These are phyloP conservation scores for Triangularia verruculosa DNA, from an alignment of 2,329 filamentous ascomycete genomes.

Conservation along the genomic window DNA sequence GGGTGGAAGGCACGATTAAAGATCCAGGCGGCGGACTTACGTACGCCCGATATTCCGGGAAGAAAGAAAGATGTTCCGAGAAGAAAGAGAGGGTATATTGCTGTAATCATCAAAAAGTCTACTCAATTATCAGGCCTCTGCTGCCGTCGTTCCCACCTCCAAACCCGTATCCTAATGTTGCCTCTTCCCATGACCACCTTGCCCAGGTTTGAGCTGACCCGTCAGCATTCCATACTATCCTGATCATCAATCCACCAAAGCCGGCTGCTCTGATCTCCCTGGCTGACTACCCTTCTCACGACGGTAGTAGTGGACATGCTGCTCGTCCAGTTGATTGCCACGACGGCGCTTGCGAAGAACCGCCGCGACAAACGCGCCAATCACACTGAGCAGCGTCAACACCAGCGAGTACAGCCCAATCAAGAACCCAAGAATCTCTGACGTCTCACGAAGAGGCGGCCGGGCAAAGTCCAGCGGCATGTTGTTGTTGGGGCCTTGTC, in stretches of 20 bases:
- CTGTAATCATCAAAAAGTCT: not conserved
- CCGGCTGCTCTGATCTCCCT: slow-evolving; percentile 2
- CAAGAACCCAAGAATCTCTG: slow-evolving; percentile 25
- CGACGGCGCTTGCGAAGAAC: slow-evolving; percentile 9
- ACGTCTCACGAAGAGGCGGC: slow-evolving; percentile 26
- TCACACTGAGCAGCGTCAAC: slow-evolving; percentile 22
- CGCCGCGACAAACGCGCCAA: slow-evolving; percentile 15
- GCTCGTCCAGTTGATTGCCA: not conserved
- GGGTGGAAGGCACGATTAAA: too few relatives aligned
- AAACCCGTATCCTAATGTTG: not conserved
- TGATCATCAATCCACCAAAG: not conserved
- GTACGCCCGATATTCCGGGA: too few relatives aligned
- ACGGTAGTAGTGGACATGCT: not conserved
- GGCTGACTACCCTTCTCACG: not conserved
- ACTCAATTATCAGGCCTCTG: not conserved
- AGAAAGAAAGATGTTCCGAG: not conserved
- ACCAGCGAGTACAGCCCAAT: slow-evolving; percentile 26
- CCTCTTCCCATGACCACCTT: not conserved
- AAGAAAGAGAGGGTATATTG: not conserved
- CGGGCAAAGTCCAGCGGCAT: slow-evolving; percentile 25
- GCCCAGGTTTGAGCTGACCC: not conserved
- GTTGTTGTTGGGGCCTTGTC: slow-evolving; percentile 25
- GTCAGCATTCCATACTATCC: not conserved
- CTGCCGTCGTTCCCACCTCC: not conserved
- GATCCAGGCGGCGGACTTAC: too few relatives aligned